A percentile compares a stretch with the other conserved stretches of the same genome.
Evolutionary conservation across 2,329 filamentous ascomycete species (phyloP).

Genomic region (Sodiomyces alkalinus): DNA sequence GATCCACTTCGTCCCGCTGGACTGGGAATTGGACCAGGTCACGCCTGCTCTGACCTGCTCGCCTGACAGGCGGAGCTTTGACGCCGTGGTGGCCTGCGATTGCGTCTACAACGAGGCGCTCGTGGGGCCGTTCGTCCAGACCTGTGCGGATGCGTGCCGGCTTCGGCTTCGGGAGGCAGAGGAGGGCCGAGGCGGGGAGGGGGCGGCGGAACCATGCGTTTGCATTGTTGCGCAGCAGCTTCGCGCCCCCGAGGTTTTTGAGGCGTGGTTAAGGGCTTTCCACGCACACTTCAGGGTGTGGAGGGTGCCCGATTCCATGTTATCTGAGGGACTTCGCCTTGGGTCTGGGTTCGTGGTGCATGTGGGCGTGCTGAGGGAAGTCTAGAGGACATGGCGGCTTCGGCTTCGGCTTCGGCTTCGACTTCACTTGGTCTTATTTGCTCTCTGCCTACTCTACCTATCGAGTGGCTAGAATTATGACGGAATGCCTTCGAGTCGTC

Average conservation of each 20-base stretch:
- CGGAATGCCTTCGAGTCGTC: no score
- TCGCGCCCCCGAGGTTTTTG: conserved; percentile 71
- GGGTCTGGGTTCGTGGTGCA: conserved; percentile 72
- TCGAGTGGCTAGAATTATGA: no score
- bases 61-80: conserved; percentile 33
- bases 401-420: no score
- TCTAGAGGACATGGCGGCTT: no score
- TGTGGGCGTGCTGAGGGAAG: conserved; percentile 48
- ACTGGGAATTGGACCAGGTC: conserved; percentile 65
- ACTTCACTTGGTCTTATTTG: no score
- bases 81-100: conserved; percentile 72
- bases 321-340: conserved; percentile 43
- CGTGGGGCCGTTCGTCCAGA: conserved; percentile 66
- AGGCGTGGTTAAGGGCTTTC: conserved; percentile 63
- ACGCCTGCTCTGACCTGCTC: conserved; percentile 24
- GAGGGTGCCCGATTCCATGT: conserved; percentile 51
- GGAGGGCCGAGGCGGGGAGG: conserved; percentile 6
- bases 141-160: conserved; percentile 60
- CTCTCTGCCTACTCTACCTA: no score
- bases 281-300: conserved; percentile 54
- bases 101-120: conserved; percentile 91
- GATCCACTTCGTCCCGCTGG: conserved; percentile 47
- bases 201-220: conserved; percentile 46
- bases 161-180: conserved; percentile 24
- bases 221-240: conserved; percentile 84